These are phyloP conservation scores for Suzukiozyma palmioleophila DNA, from an alignment of 1,139 yeast species.

Conservation along the genomic window DNA sequence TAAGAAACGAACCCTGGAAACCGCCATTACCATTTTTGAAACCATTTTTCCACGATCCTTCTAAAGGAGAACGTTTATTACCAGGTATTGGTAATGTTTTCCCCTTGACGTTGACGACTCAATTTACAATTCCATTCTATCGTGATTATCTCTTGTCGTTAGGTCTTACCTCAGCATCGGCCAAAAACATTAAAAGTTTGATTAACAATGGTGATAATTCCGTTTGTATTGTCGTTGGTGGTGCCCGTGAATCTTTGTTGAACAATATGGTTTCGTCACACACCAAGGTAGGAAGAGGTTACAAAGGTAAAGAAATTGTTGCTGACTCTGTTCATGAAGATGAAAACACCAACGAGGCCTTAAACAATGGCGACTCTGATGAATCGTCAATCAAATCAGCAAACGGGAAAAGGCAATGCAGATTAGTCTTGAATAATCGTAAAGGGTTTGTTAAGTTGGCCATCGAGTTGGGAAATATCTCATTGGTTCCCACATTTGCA, in stretches of 20 bases:
- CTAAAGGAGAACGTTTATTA: constrained; percentile 46
- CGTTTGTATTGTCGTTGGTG: constrained; percentile 89
- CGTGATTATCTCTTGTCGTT: constrained; percentile 79
- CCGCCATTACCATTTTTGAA: constrained; percentile 52
- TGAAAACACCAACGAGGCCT: background rate
- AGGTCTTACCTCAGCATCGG: constrained; percentile 85
- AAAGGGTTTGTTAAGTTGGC: constrained; percentile 90
- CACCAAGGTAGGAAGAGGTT: constrained; percentile 41
- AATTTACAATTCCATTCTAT: constrained; percentile 82
- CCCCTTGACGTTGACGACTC: constrained; percentile 76
- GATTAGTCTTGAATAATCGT: constrained; percentile 67
- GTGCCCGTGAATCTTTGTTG: constrained; percentile 84
- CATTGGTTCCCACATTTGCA: constrained; percentile 82
- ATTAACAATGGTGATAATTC: constrained; percentile 65
- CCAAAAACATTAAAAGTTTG: constrained; percentile 62
- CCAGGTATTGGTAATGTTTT: constrained; percentile 79
- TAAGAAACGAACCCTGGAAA: constrained; percentile 41
- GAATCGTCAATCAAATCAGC: constrained; percentile 6
- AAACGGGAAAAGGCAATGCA: constrained; percentile 20
- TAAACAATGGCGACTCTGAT: background rate
- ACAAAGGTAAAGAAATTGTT: constrained; percentile 43
- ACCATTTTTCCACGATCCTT: constrained; percentile 41
- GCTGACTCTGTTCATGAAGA: constrained; percentile 1
- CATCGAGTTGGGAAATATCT: constrained; percentile 69
- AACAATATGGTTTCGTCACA: constrained; percentile 35